These are phyloP conservation scores for Aphanomyces astaci DNA, from an alignment of 352 stramenopile species.

Conservation along the genomic window DNA sequence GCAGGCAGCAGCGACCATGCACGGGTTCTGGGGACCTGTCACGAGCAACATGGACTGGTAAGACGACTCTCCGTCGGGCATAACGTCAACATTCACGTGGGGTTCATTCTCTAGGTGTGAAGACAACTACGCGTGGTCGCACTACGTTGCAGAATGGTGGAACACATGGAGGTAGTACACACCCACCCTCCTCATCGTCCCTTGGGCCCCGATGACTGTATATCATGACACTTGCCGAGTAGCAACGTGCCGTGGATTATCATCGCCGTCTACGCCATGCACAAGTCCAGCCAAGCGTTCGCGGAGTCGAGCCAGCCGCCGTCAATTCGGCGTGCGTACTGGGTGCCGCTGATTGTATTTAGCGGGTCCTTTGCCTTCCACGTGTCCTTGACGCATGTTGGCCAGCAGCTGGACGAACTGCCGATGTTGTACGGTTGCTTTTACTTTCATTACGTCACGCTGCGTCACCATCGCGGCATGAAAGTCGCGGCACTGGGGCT, in stretches of 20 bases:
- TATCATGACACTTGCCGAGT: background rate
- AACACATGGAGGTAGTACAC: conserved; percentile 20
- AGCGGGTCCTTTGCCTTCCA: conserved; percentile 21
- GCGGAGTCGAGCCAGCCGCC: background rate
- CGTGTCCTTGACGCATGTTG: conserved; percentile 8
- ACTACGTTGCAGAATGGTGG: conserved; percentile 23
- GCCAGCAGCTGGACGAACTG: conserved; percentile 13
- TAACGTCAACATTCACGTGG: background rate
- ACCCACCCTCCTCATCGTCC: background rate
- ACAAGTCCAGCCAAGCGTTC: conserved; percentile 9
- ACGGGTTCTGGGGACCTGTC: conserved; percentile 12
- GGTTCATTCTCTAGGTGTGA: conserved; percentile 22
- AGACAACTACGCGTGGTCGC: conserved; percentile 23
- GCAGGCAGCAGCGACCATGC: background rate
- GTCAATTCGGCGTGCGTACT: conserved; percentile 15
- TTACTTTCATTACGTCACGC: conserved; percentile 21
- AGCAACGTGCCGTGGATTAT: conserved; percentile 18
- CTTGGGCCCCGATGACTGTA: too few species aligned
- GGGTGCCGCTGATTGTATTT: conserved; percentile 12
- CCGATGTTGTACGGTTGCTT: conserved; percentile 19
- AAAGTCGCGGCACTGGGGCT: conserved; percentile 2
- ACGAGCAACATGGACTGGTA: conserved; percentile 23
- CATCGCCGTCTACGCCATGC: conserved; percentile 17
- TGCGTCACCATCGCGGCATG: conserved; percentile 10
- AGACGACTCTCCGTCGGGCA: background rate